These are phyloP conservation scores for Cytospora paraplurivora DNA, from an alignment of 2,329 filamentous ascomycete species.

Conservation along the genomic window DNA sequence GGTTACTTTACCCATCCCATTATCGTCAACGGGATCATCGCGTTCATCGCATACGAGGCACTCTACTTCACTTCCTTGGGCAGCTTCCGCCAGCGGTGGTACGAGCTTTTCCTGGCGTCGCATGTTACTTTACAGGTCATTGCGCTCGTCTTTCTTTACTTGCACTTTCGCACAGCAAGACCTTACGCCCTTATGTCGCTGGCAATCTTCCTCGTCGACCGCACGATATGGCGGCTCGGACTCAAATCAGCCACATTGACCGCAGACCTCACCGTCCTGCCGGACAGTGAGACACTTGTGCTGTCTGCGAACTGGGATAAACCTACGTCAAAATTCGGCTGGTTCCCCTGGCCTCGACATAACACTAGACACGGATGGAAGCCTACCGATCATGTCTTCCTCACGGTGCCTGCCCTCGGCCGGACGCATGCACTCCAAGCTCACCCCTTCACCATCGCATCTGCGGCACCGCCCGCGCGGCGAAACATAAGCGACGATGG, in stretches of 20 bases:
- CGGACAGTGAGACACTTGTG: slow-evolving; percentile 58
- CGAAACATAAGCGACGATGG: not conserved
- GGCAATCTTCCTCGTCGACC: slow-evolving; percentile 59
- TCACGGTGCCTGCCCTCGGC: slow-evolving; percentile 59
- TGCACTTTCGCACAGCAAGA: slow-evolving; percentile 57
- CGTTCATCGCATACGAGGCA: slow-evolving; percentile 60
- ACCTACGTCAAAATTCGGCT: not conserved
- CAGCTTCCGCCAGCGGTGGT: slow-evolving; percentile 61
- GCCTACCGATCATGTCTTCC: slow-evolving; percentile 65
- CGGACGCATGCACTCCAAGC: slow-evolving; percentile 57
- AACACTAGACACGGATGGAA: slow-evolving; percentile 56
- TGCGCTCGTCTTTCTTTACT: slow-evolving; percentile 58
- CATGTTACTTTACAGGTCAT: slow-evolving; percentile 60
- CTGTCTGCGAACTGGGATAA: slow-evolving; percentile 45
- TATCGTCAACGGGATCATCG: slow-evolving; percentile 55
- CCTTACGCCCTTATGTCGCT: slow-evolving; percentile 57
- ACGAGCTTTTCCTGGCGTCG: slow-evolving; percentile 62
- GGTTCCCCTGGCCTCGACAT: slow-evolving; percentile 31
- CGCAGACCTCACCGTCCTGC: slow-evolving; percentile 55
- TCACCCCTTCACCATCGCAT: slow-evolving; percentile 69
- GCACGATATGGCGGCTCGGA: slow-evolving; percentile 58
- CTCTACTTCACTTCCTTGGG: slow-evolving; percentile 64
- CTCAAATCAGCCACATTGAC: slow-evolving; percentile 51
- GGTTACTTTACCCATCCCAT: slow-evolving; percentile 55
- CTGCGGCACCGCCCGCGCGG: slow-evolving; percentile 48